A percentile compares a stretch with the other conserved stretches of the same genome.
Evolutionary conservation across 2,329 filamentous ascomycete species (phyloP).

Genomic region (Fusarium metavorans): DNA sequence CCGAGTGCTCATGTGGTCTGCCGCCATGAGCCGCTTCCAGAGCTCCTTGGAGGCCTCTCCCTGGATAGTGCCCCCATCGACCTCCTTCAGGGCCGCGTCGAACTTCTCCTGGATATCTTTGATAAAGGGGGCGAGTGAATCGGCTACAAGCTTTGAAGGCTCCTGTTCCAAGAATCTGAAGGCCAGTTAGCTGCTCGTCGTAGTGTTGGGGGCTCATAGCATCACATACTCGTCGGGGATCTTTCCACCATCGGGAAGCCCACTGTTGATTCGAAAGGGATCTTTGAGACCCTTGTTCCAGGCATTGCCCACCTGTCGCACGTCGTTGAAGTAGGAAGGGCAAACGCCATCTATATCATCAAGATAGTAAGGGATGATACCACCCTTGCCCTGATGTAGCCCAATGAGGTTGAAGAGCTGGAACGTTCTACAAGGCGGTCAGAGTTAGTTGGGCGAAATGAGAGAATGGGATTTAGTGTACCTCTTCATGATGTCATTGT

Average conservation of each 20-base stretch:
- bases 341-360: slow-evolving; percentile 1
- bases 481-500: slow-evolving; percentile 45
- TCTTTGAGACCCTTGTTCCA: slow-evolving; percentile 5
- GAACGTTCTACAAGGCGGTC: slow-evolving; percentile 20
- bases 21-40: slow-evolving; percentile 24
- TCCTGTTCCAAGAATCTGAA: background rate
- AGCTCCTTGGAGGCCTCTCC: background rate
- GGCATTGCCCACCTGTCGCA: background rate
- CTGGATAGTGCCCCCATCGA: background rate
- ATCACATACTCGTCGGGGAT: background rate
- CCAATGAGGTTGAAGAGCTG: slow-evolving; percentile 32
- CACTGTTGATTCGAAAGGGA: slow-evolving; percentile 22
- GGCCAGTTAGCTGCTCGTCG: background rate
- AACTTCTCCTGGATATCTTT: background rate
- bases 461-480: background rate
- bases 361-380: slow-evolving; percentile 36
- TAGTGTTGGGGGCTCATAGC: background rate
- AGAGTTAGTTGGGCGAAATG: fast-evolving
- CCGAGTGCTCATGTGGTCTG: slow-evolving; percentile 30
- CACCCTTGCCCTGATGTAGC: slow-evolving; percentile 12
- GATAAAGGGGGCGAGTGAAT: slow-evolving; percentile 6
- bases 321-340: slow-evolving; percentile 32
- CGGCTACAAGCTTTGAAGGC: background rate
- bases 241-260: slow-evolving; percentile 1
- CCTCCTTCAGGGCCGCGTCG: background rate